phyloP scores from a whole-genome alignment of 176 grass and related monocot genomes.

The Oryza brachyantha region DNA sequence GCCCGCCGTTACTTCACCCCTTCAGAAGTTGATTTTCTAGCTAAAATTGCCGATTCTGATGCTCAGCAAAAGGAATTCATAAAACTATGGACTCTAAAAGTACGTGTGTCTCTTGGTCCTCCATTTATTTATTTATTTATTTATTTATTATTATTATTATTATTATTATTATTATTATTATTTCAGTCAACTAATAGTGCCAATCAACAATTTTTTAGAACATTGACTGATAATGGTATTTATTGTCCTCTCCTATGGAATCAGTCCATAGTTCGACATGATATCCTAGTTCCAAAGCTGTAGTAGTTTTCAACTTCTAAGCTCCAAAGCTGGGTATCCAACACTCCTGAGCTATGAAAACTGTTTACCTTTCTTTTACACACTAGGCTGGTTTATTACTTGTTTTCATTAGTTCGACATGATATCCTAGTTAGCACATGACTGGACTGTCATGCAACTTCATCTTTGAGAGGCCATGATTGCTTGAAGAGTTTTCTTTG shows the following conservation, averaged over 20 bases:
- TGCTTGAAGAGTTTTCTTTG: background rate
- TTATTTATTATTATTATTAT: background rate
- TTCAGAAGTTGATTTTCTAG: conserved; percentile 73
- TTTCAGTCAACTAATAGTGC: background rate
- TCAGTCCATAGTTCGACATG: background rate
- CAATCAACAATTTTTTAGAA: conserved; percentile 15
- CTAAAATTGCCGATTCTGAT: conserved; percentile 54
- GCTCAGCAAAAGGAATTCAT: conserved; percentile 79
- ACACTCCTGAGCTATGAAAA: background rate
- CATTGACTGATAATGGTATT: background rate
- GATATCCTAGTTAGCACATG: background rate
- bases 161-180: background rate
- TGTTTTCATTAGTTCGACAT: background rate
- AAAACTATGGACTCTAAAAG: conserved; percentile 96
- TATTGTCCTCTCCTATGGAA: background rate
- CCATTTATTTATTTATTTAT: too few relatives aligned
- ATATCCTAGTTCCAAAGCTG: too few relatives aligned
- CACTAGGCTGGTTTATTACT: background rate
- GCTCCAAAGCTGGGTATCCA: background rate
- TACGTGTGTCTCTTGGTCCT: conserved; percentile 37
- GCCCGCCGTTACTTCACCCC: conserved; percentile 82
- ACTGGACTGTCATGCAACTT: background rate
- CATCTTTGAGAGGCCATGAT: background rate
- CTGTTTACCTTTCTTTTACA: background rate
- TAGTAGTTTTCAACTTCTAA: background rate